Evolutionary conservation across 495 filamentous ascomycete species (phyloP).

Genomic region (Penicillium goetzii): DNA sequence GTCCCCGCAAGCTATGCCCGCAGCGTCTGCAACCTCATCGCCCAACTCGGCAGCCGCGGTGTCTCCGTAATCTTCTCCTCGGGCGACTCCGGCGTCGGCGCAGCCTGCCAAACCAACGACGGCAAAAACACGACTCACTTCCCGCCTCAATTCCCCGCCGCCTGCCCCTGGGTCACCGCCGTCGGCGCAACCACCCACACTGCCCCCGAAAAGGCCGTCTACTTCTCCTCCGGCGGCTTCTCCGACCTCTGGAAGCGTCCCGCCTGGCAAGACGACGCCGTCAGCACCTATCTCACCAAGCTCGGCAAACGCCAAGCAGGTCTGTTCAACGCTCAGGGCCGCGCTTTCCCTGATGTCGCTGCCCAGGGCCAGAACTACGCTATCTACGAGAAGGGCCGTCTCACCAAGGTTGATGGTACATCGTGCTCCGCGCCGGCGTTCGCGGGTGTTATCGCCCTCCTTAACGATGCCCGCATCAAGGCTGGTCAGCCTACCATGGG

Average conservation of each 20-base stretch:
- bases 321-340: conserved; percentile 63
- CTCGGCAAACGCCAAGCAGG: conserved; percentile 51
- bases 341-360: conserved; percentile 74
- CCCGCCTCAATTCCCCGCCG: conserved; percentile 69
- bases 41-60: conserved; percentile 74
- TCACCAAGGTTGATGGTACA: conserved; percentile 62
- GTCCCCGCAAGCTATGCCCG: conserved; percentile 68
- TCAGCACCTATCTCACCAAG: conserved; percentile 57
- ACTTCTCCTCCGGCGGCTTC: conserved; percentile 70
- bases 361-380: conserved; percentile 62
- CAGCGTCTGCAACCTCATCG: conserved; percentile 70
- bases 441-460: conserved; percentile 62
- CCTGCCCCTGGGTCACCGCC: conserved; percentile 74
- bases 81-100: conserved; percentile 73
- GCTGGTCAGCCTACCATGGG: conserved; percentile 61
- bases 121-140: conserved; percentile 68
- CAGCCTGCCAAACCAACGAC: conserved; percentile 66
- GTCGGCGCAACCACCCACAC: conserved; percentile 67
- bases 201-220: conserved; percentile 59
- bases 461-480: conserved; percentile 68
- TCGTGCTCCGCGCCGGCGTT: conserved; percentile 67
- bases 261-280: conserved; percentile 61
- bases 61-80: conserved; percentile 73
- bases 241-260: conserved; percentile 66
- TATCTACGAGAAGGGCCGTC: conserved; percentile 56